Base-by-base conservation (phyloP, 768 basidiomycete genomes). In the Hydnum rufescens region DNA sequence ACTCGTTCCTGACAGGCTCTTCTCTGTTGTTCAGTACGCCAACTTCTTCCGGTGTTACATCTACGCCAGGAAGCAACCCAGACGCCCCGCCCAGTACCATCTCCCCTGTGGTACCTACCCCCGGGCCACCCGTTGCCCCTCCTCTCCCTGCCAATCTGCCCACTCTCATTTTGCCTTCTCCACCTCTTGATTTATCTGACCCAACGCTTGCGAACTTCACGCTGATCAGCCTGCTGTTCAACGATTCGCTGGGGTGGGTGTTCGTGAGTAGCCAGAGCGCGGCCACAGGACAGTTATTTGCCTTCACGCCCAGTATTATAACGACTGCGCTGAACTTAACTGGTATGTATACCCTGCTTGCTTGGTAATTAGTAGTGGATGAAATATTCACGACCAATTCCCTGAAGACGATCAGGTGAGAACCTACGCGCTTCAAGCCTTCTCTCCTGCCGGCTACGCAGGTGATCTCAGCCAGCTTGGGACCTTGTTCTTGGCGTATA, bases 211-310 rank as follows among this genome's bases (percentile, higher is more conserved):
- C 55, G 25, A 51, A 49, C 19, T 73, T 67, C 54, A 68, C 70
- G 6, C 54, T 78, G 55, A 74, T 88, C 62, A 80, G 73, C 50
- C 59, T 92, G 36, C 59, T 85, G 55, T 81, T 87, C 64, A 71
- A 76, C 51, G 44, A 59, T 3, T 59, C 54, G 1, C 67, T 90
- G 54, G 72, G 71, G 53, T 92, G 88, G 88, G 19, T 58, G 0
- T 85, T 78, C 57, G 82, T 89, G 3, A 74, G 77, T 36, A 57
- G 57, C 13, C 76, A 69, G 54, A 54, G 64, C 4, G 68, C 78
- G 52, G 73, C 82, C 0, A 70, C 75, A 2, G 78, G 72, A 47
- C 86, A 96, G 66, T 70, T 97, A 42, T 84, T 96, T 60, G 75
- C 73, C 8, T 80, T 71, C 60, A 66, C 80, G 52, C 85, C 87